Percentiles rank a stretch among this genome's conserved stretches.
phyloP scores from a whole-genome alignment of 2,329 filamentous ascomycete species.

The Sporothrix protearum region DNA sequence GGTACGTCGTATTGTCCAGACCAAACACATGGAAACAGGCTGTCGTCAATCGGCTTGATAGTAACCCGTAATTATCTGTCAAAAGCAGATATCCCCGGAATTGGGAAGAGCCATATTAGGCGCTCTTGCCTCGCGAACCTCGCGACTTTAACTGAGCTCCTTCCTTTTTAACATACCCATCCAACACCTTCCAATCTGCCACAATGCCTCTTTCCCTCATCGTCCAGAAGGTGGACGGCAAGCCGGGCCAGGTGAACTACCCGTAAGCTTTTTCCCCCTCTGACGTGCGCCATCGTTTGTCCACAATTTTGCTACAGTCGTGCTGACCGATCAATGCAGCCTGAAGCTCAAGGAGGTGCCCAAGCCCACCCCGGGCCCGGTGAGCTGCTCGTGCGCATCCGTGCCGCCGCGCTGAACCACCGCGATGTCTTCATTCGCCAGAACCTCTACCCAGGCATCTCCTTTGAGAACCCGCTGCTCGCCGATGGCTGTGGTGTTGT shows the following conservation, averaged over 20 bases:
- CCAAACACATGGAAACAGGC: not conserved
- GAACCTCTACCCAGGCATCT: conserved; percentile 81
- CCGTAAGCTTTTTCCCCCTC: conserved; percentile 49
- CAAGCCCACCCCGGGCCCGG: conserved; percentile 60
- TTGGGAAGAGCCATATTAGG: not conserved
- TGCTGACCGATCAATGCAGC: conserved; percentile 36
- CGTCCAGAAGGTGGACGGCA: conserved; percentile 64
- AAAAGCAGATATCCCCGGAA: not conserved
- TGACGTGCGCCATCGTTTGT: not conserved
- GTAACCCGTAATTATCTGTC: not conserved
- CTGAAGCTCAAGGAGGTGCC: conserved; percentile 60
- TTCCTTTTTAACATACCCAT: not conserved
- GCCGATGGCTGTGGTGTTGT: conserved; percentile 80
- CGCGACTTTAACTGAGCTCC: not conserved
- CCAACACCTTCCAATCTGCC: not conserved
- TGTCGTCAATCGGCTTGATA: not conserved
- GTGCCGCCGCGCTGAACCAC: conserved; percentile 85
- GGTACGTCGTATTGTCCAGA: not conserved
- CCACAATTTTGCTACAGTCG: not conserved
- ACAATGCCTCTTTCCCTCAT: conserved; percentile 56
- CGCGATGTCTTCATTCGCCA: conserved; percentile 92
- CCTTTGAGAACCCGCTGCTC: conserved; percentile 73
- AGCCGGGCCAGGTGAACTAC: conserved; percentile 85
- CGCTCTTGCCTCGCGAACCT: not conserved
- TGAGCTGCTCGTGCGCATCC: conserved; percentile 72